These are phyloP conservation scores for Camptophora hylomeconis DNA, from an alignment of 2,329 filamentous ascomycete genomes.

Conservation along the genomic window DNA sequence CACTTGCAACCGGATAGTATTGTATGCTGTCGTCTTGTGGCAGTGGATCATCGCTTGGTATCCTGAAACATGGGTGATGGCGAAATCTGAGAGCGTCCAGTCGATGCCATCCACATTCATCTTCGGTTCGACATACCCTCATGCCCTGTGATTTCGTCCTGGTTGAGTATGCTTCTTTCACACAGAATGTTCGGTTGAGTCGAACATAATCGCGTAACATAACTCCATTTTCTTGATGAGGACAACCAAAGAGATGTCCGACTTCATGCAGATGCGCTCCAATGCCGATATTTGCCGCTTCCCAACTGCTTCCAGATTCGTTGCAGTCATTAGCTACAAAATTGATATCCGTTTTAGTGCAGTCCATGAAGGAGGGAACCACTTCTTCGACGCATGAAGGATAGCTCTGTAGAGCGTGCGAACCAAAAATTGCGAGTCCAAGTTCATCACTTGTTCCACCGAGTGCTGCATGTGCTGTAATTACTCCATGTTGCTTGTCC, in stretches of 20 bases:
- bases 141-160: constrained; percentile 70
- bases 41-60: constrained; percentile 58
- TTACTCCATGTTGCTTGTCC: constrained; percentile 57
- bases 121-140: constrained; percentile 56
- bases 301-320: constrained; percentile 84
- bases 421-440: constrained; percentile 80
- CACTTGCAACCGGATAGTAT: constrained; percentile 70
- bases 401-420: constrained; percentile 83
- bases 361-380: constrained; percentile 76
- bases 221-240: constrained; percentile 78
- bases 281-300: constrained; percentile 87
- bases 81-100: constrained; percentile 81
- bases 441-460: constrained; percentile 57
- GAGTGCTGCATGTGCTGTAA: constrained; percentile 73
- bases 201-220: constrained; percentile 83
- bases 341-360: constrained; percentile 71
- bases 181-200: constrained; percentile 70
- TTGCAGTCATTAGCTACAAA: constrained; percentile 75
- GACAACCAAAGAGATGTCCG: constrained; percentile 80
- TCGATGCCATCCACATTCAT: constrained; percentile 87
- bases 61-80: constrained; percentile 76
- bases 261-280: constrained; percentile 86
- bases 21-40: constrained; percentile 62
- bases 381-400: constrained; percentile 82
- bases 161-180: constrained; percentile 73